Evolutionary conservation across 495 filamentous ascomycete genomes (phyloP), one percentile per base, ranked within the genome.

Genomic region (Rostrohypoxylon terebratum): DNA sequence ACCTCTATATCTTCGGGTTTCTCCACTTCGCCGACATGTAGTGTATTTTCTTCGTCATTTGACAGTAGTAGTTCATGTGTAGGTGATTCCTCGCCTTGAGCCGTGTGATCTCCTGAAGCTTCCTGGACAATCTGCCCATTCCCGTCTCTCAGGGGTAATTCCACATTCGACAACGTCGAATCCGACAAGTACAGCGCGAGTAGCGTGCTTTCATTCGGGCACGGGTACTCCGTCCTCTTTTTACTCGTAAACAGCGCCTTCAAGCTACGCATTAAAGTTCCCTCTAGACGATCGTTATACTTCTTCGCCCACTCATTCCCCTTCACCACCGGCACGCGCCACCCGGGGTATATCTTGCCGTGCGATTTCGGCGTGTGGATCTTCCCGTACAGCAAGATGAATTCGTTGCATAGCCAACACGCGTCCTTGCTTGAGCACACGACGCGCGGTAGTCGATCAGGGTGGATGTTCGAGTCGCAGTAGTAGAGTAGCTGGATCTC

Each of bases 351-450:
- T 40, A 86, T 28, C 25, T 57, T 78, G 7, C 83, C 83, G 66
- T 87, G 83, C 4, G 73, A 74, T 58, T 44, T 73, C 13, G 81
- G 82, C 7, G 74, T 80, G 69, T 83, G 65, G 28, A 84, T 79
- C 45, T 75, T 77, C 13, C 79, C 77, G 58, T 86, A 78, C n/a
- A 79, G 64, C 4, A 69, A 63, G 7, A 86, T 75, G 55, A 86
- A 82, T 16, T 78, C 62, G 48, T 84, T 82, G 66, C 83, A 86
- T 0, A 86, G 80, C 73, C 82, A 87, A 66, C 84, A 86, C 4
- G 84, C 83, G 36, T 82, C 78, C 59, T 86, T 87, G 75, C 78
- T 84, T 6, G 83, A 84, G 63, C 79, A 80, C 25, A 87, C 81
- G 28, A 86, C 81, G 48, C 83, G 81, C 25, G 84, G 84, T 16